phyloP scores from a whole-genome alignment of 1,284 basidiomycete species.

The Malassezia restricta region DNA sequence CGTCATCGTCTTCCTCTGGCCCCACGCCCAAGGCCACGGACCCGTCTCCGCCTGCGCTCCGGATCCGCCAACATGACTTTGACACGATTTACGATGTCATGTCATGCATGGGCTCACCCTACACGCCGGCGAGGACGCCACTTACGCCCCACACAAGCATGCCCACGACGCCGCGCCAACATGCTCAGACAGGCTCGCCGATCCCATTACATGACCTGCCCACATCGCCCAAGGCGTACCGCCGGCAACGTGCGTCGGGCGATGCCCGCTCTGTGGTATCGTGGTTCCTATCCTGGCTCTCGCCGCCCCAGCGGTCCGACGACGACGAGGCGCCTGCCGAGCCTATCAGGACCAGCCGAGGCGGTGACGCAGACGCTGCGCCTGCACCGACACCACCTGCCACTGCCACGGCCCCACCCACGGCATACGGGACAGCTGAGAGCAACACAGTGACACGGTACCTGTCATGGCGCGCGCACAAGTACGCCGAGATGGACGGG shows the following conservation, averaged over 20 bases:
- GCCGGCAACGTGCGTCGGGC: not conserved
- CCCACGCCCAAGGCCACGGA: not conserved
- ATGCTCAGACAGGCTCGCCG: not conserved
- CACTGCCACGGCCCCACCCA: not conserved
- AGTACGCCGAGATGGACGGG: constrained; percentile 25
- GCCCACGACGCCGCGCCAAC: constrained; percentile 3
- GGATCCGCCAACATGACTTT: constrained; percentile 15
- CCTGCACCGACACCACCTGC: not conserved
- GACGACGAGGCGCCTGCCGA: not conserved
- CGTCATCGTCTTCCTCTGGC: not conserved
- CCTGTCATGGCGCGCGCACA: constrained; percentile 35
- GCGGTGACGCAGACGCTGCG: not conserved
- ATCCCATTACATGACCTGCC: not conserved
- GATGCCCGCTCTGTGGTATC: not conserved
- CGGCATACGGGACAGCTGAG: not conserved
- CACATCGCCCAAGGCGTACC: not conserved
- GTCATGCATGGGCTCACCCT: constrained; percentile 15
- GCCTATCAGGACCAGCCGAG: not conserved
- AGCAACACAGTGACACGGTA: constrained; percentile 13
- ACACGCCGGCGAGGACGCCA: not conserved
- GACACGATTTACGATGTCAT: constrained; percentile 41
- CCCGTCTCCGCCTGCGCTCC: constrained; percentile 7
- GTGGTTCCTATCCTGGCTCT: not conserved
- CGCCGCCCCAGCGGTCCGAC: not conserved
- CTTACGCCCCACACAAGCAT: not conserved